These are phyloP conservation scores for Talaromyces nanjingensis DNA, from an alignment of 495 filamentous ascomycete genomes.

Conservation along the genomic window DNA sequence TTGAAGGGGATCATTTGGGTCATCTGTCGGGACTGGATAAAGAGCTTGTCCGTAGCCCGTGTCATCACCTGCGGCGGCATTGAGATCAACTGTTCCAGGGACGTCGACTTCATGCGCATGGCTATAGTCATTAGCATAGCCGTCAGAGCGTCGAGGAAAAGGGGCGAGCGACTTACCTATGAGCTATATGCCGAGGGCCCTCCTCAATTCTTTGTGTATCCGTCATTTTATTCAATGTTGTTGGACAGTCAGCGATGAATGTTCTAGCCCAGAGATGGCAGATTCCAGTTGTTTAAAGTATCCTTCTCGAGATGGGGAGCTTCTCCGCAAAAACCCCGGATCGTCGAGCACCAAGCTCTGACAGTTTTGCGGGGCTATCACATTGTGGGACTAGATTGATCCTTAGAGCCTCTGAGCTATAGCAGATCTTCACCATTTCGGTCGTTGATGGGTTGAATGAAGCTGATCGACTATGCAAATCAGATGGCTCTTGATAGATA, in stretches of 20 bases:
- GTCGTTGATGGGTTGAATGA: neutral
- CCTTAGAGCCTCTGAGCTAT: neutral
- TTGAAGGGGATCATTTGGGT: slow-evolving; percentile 60
- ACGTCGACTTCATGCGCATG: slow-evolving; percentile 53
- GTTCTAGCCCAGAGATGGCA: neutral
- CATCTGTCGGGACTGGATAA: slow-evolving; percentile 55
- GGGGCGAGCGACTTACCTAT: neutral
- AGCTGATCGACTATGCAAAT: neutral
- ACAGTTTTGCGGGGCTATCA: neutral
- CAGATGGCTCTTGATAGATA: neutral
- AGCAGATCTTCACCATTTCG: neutral
- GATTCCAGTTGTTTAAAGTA: neutral
- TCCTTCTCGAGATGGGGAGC: neutral
- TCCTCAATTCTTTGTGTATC: neutral
- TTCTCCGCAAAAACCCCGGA: neutral
- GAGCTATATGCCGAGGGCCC: neutral
- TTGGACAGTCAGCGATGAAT: neutral
- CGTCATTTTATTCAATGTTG: neutral
- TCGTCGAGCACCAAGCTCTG: neutral
- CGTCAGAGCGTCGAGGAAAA: neutral
- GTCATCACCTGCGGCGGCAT: slow-evolving; percentile 53
- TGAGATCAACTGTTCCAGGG: slow-evolving; percentile 51
- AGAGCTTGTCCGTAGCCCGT: slow-evolving; percentile 54
- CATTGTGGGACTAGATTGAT: neutral
- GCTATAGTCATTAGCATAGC: slow-evolving; percentile 18